Evolutionary conservation across 1,284 basidiomycete species (phyloP).

Genomic region (Cutaneotrichosporon mucoides): DNA sequence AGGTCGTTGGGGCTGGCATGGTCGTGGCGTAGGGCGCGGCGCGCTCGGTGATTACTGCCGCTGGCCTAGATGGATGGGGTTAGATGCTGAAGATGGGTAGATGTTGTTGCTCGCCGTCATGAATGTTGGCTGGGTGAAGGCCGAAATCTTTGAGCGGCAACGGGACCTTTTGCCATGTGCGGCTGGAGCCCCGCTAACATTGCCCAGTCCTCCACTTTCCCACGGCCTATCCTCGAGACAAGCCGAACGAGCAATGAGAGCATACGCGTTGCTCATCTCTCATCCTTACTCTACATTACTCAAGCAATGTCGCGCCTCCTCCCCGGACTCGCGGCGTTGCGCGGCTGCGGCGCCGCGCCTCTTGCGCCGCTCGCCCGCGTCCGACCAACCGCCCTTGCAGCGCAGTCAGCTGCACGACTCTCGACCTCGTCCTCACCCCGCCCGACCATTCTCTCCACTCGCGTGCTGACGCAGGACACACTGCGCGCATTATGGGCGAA

Average conservation of each 20-base stretch:
- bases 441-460: not conserved
- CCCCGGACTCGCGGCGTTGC: constrained; percentile 5
- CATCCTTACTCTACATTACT: not conserved
- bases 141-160: constrained; percentile 18
- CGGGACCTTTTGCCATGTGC: not conserved
- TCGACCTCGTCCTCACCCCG: not conserved
- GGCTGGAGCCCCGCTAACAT: not conserved
- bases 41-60: too few species aligned
- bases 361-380: not conserved
- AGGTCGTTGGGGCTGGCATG: constrained; percentile 27
- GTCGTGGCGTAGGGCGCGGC: not conserved
- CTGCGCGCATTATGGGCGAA: not conserved
- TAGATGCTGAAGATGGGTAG: not conserved
- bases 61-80: not conserved
- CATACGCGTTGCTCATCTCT: not conserved
- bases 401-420: too few species aligned
- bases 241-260: too few species aligned
- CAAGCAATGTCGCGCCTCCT: constrained; percentile 14
- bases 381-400: too few species aligned
- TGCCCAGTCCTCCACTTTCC: constrained; percentile 2
- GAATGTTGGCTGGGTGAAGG: not conserved
- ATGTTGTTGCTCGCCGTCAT: not conserved
- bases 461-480: not conserved
- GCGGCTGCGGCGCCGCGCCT: not conserved
- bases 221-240: not conserved